Evolutionary conservation across 2,329 filamentous ascomycete species (phyloP), one percentile per base, ranked within the genome.

Genomic region (Epichloe sp.): DNA sequence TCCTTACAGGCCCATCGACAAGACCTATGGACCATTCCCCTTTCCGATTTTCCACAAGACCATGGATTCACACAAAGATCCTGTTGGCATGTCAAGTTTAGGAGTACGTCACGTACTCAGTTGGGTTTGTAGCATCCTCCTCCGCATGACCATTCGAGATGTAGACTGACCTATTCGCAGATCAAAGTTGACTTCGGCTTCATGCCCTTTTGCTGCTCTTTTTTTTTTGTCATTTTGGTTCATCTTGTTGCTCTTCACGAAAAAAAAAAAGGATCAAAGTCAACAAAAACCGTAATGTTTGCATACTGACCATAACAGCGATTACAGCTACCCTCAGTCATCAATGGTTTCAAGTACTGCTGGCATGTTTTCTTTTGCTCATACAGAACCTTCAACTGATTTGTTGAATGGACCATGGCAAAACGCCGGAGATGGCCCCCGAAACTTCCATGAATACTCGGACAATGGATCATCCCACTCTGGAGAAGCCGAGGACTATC

Each of bases 361-460:
- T 58, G 73, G 73, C 65, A 71, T 77, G 65, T 77, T 78, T 74
- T 71, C 75, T 68, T 78, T 75, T 67, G 72, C 73, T 73, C 76
- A 78, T 63, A 75, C 76, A 74, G 77, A 74, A 76, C 74, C 75
- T 71, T 69, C 74, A 65, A 59, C 73, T 63, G 76, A 78, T 71
- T 72, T 76, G 65, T 69, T 77, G 54, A 65, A 65, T 60, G 71
- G 74, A 69, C 71, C 75, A 62, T 80, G 77, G 77, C 76, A 73
- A 59, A 63, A 72, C 63, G 68, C 75, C 71, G 68, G 68, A 71
- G 77, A 80, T 74, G 76, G 75, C 62, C 61, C 74, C 76, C 77
- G 79, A 73, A 77, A 76, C 74, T 77, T 78, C 65, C 71, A 70
- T 65, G 72, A 74, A 57, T 75, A 72, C 63, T 67, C 71, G 62